These are phyloP conservation scores for Exophiala dermatitidis DNA, from an alignment of 2,329 filamentous ascomycete species.

Conservation along the genomic window DNA sequence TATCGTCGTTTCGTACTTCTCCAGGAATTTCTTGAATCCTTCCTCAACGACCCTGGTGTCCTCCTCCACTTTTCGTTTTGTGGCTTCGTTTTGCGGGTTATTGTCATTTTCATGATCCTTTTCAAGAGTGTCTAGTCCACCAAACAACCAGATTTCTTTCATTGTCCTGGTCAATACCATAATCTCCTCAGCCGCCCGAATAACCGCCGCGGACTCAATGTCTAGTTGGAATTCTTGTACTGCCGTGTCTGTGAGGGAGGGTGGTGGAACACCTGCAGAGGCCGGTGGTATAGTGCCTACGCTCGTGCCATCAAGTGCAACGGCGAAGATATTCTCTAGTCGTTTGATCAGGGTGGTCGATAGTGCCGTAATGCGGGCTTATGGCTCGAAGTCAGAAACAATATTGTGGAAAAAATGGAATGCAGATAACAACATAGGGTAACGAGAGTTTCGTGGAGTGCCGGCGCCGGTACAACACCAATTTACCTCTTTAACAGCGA, in stretches of 20 bases:
- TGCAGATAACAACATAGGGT: neutral
- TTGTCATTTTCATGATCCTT: conserved; percentile 34
- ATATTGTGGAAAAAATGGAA: neutral
- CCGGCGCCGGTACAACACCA: too few species aligned
- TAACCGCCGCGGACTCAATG: conserved; percentile 46
- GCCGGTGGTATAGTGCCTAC: neutral
- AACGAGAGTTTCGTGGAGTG: too few species aligned
- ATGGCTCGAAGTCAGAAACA: neutral
- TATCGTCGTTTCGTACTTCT: conserved; percentile 17
- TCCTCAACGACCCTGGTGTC: conserved; percentile 40
- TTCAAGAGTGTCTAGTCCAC: conserved; percentile 53
- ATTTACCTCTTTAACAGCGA: neutral
- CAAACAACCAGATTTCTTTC: conserved; percentile 62
- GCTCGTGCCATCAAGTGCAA: conserved; percentile 14
- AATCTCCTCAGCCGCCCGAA: conserved; percentile 56
- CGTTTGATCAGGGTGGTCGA: conserved; percentile 22
- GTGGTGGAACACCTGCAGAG: conserved; percentile 5
- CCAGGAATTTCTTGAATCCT: conserved; percentile 19
- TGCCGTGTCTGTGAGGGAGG: conserved; percentile 45
- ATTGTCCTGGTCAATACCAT: conserved; percentile 54
- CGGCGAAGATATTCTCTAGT: conserved; percentile 24
- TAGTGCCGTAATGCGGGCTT: conserved; percentile 23
- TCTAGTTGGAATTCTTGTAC: conserved; percentile 53
- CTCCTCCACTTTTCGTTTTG: conserved; percentile 37
- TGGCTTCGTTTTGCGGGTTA: conserved; percentile 36